Percentiles rank a stretch among this genome's conserved stretches.
These are phyloP conservation scores for Beauveria medogensis DNA, from an alignment of 2,329 filamentous ascomycete species.

Conservation along the genomic window DNA sequence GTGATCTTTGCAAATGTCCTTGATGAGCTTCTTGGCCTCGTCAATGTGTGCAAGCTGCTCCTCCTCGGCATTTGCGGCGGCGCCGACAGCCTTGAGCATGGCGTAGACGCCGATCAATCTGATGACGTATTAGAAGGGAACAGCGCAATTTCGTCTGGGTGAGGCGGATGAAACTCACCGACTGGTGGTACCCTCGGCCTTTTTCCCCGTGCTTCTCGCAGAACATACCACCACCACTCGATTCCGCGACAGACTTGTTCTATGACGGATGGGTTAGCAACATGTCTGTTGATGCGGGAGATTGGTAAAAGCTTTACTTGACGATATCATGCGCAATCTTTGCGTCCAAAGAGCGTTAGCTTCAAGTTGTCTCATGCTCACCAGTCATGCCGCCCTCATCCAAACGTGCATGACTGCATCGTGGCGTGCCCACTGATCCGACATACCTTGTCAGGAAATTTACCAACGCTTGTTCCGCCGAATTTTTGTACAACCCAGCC, in stretches of 20 bases:
- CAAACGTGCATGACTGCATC: neutral
- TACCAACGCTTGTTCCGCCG: constrained; percentile 90
- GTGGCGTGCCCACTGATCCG: neutral
- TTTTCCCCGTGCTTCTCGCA: constrained; percentile 87
- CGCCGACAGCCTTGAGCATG: constrained; percentile 46
- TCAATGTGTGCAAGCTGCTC: constrained; percentile 46
- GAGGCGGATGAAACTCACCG: constrained; percentile 50
- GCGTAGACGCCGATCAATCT: constrained; percentile 53
- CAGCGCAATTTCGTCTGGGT: neutral
- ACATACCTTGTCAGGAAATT: constrained; percentile 67
- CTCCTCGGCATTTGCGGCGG: constrained; percentile 43
- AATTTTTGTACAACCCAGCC: constrained; percentile 92
- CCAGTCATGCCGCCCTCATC: neutral
- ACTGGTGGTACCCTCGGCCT: constrained; percentile 91
- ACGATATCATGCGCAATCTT: constrained; percentile 37
- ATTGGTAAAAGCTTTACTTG: constrained; percentile 24
- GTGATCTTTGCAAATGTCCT: constrained; percentile 78
- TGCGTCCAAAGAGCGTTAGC: neutral
- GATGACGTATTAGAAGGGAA: neutral
- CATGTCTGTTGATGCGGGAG: neutral
- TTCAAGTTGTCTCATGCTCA: neutral
- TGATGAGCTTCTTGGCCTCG: constrained; percentile 66
- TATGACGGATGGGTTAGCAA: constrained; percentile 14
- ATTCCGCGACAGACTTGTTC: constrained; percentile 51
- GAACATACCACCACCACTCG: constrained; percentile 92